Percentiles rank a stretch among this genome's conserved stretches.
phyloP scores from a whole-genome alignment of 768 basidiomycete genomes.

The Coprinopsis sp. region DNA sequence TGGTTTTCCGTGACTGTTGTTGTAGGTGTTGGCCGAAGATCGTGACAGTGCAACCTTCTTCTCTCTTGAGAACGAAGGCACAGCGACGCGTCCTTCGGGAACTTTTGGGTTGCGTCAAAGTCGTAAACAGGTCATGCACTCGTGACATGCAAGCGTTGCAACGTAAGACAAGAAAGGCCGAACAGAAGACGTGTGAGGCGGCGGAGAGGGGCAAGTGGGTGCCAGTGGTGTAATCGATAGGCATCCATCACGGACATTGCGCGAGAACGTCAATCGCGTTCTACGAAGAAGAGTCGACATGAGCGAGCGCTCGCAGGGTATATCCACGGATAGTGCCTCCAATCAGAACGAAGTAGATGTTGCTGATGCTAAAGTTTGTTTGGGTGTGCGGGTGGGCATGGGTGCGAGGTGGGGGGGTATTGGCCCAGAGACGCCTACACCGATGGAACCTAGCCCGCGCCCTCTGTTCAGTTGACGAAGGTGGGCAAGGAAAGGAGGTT shows the following conservation, averaged over 20 bases:
- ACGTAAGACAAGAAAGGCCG: conserved; percentile 3
- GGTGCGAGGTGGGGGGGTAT: background rate
- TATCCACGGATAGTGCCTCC: conserved; percentile 11
- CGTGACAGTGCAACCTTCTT: no score
- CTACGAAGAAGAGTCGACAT: conserved; percentile 6
- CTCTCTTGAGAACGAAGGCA: background rate
- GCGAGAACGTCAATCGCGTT: background rate
- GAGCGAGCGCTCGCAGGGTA: conserved; percentile 4
- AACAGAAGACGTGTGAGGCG: background rate
- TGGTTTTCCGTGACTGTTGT: no score
- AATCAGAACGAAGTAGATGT: conserved; percentile 6
- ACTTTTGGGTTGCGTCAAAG: background rate
- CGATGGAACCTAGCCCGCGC: background rate
- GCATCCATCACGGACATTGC: conserved; percentile 1
- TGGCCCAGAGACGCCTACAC: background rate
- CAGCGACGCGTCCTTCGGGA: background rate
- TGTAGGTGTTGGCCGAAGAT: no score
- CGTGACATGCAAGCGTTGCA: background rate
- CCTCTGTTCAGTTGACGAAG: conserved; percentile 40
- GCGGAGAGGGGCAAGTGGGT: background rate
- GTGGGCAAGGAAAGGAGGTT: conserved; percentile 44
- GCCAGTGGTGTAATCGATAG: background rate
- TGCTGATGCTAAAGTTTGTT: conserved; percentile 1
- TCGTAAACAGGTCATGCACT: conserved; percentile 6
- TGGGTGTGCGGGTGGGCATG: conserved; percentile 14